These are phyloP conservation scores for Cochlearia excelsa DNA, from an alignment of 345 rosid species.

Conservation along the genomic window DNA sequence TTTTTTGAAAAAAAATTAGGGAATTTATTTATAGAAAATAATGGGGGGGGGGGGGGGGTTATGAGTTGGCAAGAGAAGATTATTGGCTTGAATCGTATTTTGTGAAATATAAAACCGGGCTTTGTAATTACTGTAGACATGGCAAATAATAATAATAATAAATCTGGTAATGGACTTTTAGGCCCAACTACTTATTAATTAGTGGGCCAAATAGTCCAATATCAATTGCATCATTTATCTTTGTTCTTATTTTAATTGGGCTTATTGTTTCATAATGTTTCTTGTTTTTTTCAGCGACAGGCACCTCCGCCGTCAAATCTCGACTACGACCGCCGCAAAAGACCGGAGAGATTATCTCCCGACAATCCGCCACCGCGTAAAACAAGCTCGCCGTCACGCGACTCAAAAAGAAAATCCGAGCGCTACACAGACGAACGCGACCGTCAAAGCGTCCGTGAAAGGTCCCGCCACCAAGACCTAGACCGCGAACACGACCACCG, in stretches of 20 bases:
- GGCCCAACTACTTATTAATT: conserved; percentile 39
- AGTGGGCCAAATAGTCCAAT: conserved; percentile 20
- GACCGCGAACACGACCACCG: conserved; percentile 45
- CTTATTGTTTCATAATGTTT: not conserved
- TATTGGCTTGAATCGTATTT: not conserved
- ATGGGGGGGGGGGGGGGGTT: not conserved
- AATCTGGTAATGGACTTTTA: not conserved
- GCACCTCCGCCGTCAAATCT: conserved; percentile 39
- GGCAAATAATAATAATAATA: no score
- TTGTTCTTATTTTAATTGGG: not conserved
- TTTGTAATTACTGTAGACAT: no score
- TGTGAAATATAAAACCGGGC: not conserved
- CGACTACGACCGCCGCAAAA: conserved; percentile 48
- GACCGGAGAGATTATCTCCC: conserved; percentile 48
- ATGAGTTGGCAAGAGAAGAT: no score
- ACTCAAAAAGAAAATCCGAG: conserved; percentile 62
- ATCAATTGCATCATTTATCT: not conserved
- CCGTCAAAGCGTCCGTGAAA: conserved; percentile 33
- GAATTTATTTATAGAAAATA: not conserved
- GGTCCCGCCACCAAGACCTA: conserved; percentile 39
- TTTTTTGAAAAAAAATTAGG: not conserved
- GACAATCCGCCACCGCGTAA: conserved; percentile 45
- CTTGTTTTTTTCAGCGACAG: conserved; percentile 20
- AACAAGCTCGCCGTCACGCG: conserved; percentile 49
- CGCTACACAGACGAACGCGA: conserved; percentile 41